Percentiles rank a stretch among this genome's conserved stretches.
Conservation (phyloP, 73 alveolate genomes). For the Breviolum minutum region DNA sequence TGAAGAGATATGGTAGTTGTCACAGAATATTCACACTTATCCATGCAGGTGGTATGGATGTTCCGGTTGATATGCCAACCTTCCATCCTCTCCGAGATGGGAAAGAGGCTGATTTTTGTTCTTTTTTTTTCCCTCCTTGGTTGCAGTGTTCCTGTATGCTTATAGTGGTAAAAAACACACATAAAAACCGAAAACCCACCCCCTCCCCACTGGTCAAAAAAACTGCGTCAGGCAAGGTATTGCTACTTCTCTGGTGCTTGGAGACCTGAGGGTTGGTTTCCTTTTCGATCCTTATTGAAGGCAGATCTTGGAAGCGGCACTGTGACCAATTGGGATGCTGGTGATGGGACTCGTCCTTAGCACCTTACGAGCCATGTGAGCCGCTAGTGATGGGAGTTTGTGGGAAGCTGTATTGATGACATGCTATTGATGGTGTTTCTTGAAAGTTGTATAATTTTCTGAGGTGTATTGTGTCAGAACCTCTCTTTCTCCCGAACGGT, state of each 20-base stretch:
- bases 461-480: constrained; percentile 78
- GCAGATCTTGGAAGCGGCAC: constrained; percentile 51
- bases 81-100: constrained; percentile 82
- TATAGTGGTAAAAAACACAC: not conserved
- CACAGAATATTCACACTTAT: too few relatives aligned
- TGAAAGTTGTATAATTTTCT: not conserved
- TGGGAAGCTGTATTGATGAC: not conserved
- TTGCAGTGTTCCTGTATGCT: not conserved
- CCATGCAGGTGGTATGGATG: constrained; percentile 37
- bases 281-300: constrained; percentile 73
- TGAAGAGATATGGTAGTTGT: too few relatives aligned
- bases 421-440: not conserved
- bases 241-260: constrained; percentile 87
- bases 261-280: constrained; percentile 76
- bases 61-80: constrained; percentile 88
- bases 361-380: not conserved
- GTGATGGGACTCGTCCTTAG: constrained; percentile 41
- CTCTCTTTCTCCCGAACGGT: constrained; percentile 57
- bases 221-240: constrained; percentile 21
- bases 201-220: not conserved
- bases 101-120: not conserved
- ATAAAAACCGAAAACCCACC: too few relatives aligned
- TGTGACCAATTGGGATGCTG: constrained; percentile 72
- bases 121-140: not conserved
- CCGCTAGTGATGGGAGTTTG: not conserved